Conservation (phyloP, 1,139 yeast genomes). For the Hanseniaspora gamundiae region DNA sequence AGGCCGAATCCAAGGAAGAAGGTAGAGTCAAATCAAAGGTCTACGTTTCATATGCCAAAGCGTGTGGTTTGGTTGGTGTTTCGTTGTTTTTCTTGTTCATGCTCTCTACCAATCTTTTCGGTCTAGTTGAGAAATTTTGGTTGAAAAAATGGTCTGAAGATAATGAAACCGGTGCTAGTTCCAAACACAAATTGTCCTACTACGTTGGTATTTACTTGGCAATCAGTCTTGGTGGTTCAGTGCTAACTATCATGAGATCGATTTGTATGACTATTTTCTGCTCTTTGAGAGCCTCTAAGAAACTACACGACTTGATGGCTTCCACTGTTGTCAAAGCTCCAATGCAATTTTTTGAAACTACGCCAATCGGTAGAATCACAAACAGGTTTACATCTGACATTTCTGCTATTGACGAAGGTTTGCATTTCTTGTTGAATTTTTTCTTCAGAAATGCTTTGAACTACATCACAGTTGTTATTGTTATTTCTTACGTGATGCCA, state of each 20-base stretch:
- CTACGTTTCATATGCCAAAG: slow-evolving; percentile 48
- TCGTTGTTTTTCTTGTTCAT: slow-evolving; percentile 31
- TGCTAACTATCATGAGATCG: slow-evolving; percentile 38
- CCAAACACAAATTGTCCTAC: slow-evolving; percentile 31
- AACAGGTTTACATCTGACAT: slow-evolving; percentile 65
- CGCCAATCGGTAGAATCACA: slow-evolving; percentile 66
- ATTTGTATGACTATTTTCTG: slow-evolving; percentile 49
- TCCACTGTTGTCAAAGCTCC: slow-evolving; percentile 52
- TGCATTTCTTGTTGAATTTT: slow-evolving; percentile 36
- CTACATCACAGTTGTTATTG: slow-evolving; percentile 36
- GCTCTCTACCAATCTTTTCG: slow-evolving; percentile 35
- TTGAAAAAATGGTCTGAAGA: slow-evolving; percentile 51
- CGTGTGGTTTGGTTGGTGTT: slow-evolving; percentile 50
- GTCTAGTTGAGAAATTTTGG: slow-evolving; percentile 43
- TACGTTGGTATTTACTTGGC: slow-evolving; percentile 50
- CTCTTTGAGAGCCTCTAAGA: slow-evolving; percentile 50
- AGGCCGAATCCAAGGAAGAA: slow-evolving; percentile 35
- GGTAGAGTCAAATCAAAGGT: slow-evolving; percentile 59
- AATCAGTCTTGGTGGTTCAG: slow-evolving; percentile 42
- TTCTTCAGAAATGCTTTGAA: slow-evolving; percentile 33
- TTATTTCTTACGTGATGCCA: slow-evolving; percentile 43
- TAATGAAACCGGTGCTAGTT: slow-evolving; percentile 16
- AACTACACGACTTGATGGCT: slow-evolving; percentile 54
- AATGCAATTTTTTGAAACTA: slow-evolving; percentile 68
- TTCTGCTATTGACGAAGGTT: slow-evolving; percentile 42